Conservation (phyloP, 2,329 filamentous ascomycete species). For the Alternaria brassicicola region DNA sequence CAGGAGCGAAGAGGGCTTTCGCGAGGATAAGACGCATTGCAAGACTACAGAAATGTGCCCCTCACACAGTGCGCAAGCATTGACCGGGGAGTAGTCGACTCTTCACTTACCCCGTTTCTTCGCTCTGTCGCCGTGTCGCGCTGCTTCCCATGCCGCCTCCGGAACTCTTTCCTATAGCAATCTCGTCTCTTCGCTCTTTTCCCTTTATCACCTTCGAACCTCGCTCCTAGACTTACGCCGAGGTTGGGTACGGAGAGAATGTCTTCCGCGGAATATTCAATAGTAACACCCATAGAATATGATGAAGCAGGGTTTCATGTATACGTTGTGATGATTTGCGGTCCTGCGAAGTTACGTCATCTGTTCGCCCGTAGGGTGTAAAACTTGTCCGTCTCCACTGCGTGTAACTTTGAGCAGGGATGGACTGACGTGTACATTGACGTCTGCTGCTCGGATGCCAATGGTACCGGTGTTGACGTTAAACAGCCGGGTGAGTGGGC, state of each 20-base stretch:
- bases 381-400: not conserved
- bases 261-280: not conserved
- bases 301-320: not conserved
- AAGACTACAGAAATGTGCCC: constrained; percentile 14
- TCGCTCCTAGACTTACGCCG: not conserved
- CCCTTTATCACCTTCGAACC: not conserved
- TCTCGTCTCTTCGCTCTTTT: not conserved
- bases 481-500: not conserved
- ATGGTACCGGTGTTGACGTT: too few species aligned
- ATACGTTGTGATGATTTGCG: not conserved
- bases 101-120: not conserved
- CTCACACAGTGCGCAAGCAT: not conserved
- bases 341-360: not conserved
- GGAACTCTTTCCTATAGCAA: not conserved
- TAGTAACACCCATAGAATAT: not conserved
- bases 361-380: not conserved
- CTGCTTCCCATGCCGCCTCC: not conserved
- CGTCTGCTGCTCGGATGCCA: too few species aligned
- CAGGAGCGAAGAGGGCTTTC: constrained; percentile 34
- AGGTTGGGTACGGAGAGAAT: not conserved
- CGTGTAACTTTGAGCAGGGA: not conserved
- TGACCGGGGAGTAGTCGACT: not conserved
- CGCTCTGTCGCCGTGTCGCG: not conserved
- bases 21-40: constrained; percentile 39
- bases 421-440: not conserved